These are phyloP conservation scores for Pholiota molesta DNA, from an alignment of 768 basidiomycete species.

Conservation along the genomic window DNA sequence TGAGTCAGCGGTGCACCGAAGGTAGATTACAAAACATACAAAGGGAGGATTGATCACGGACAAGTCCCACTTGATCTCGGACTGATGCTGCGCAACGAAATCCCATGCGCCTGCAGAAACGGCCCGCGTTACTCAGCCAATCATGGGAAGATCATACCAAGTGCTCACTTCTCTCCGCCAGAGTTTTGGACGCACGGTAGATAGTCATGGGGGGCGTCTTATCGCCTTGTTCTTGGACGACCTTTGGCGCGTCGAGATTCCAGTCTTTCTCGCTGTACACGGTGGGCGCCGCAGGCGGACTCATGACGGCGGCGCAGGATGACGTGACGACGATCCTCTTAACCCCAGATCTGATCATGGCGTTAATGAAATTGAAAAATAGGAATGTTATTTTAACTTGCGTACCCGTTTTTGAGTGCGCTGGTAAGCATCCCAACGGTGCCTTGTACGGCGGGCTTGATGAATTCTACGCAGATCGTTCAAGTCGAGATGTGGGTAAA, in stretches of 20 bases:
- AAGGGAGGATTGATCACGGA: constrained; percentile 56
- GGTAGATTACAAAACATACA: constrained; percentile 28
- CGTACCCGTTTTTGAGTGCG: constrained; percentile 55
- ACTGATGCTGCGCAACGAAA: constrained; percentile 45
- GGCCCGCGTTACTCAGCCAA: background rate
- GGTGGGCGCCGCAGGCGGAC: background rate
- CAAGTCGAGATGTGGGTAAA: background rate
- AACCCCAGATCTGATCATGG: constrained; percentile 29
- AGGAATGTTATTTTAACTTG: background rate
- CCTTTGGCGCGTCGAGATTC: constrained; percentile 47
- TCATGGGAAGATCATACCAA: too few relatives aligned
- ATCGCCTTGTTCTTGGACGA: constrained; percentile 50
- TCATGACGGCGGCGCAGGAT: constrained; percentile 32
- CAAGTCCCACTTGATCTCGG: constrained; percentile 51
- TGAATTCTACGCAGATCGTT: constrained; percentile 47
- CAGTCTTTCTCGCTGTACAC: constrained; percentile 16
- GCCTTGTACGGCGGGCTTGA: constrained; percentile 72
- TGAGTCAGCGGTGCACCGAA: background rate
- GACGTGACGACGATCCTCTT: constrained; percentile 73
- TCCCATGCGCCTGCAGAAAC: constrained; percentile 42
- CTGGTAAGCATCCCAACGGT: constrained; percentile 68
- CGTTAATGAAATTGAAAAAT: too few relatives aligned
- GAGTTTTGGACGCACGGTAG: constrained; percentile 65
- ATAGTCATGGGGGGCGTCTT: constrained; percentile 38
- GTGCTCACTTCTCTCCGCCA: constrained; percentile 59